Conservation (phyloP, 1,284 basidiomycete genomes). For the Leccinum huronense region DNA sequence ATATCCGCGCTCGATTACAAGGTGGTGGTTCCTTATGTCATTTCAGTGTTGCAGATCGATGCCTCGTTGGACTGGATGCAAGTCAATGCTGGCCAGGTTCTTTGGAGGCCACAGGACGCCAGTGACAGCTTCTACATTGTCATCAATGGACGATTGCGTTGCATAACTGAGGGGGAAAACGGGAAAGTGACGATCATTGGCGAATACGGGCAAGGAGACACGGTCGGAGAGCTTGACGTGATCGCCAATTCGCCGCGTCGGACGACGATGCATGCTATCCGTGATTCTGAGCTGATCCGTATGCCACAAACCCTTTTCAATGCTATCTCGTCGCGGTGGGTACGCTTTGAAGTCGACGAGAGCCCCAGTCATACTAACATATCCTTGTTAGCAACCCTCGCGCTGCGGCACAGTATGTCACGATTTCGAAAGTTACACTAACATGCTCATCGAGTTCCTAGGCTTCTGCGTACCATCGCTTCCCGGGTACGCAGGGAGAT, state of each 20-base stretch:
- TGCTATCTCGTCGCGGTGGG: constrained; percentile 83
- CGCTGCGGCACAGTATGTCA: constrained; percentile 85
- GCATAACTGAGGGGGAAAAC: constrained; percentile 68
- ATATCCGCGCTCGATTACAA: background rate
- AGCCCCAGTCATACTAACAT: constrained; percentile 3
- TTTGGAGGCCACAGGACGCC: constrained; percentile 88
- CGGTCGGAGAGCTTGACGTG: constrained; percentile 91
- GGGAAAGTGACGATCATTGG: constrained; percentile 81
- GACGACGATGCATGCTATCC: constrained; percentile 95
- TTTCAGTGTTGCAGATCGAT: constrained; percentile 90
- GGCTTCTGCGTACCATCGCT: constrained; percentile 89
- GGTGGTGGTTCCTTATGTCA: constrained; percentile 5
- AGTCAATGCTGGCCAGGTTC: constrained; percentile 88
- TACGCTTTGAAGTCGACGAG: background rate
- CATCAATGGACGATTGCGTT: constrained; percentile 93
- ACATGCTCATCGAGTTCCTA: constrained; percentile 30
- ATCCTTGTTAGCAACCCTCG: constrained; percentile 73
- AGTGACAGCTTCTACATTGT: constrained; percentile 98
- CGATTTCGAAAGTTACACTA: background rate
- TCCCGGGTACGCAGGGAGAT: constrained; percentile 86
- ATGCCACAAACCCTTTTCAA: constrained; percentile 99
- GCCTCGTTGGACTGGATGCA: constrained; percentile 98
- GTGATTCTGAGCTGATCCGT: constrained; percentile 95
- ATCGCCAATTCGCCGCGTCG: constrained; percentile 89
- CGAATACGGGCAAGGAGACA: constrained; percentile 93